Conservation (phyloP, 2,329 filamentous ascomycete species). For the Apiospora marii region DNA sequence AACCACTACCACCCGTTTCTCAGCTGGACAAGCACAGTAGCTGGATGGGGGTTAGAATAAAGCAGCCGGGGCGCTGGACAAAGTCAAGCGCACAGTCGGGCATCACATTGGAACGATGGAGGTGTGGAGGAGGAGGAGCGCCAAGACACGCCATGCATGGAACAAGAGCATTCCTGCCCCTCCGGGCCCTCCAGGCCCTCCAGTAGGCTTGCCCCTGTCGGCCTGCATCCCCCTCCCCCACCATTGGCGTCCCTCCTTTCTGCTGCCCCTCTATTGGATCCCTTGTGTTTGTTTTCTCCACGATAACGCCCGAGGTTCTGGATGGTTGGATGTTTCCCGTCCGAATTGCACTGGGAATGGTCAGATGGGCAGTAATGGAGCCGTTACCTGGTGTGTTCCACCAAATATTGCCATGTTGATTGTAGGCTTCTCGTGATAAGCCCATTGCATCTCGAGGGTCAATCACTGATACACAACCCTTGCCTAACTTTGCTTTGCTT, state of each 20-base stretch:
- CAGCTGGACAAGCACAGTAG: slow-evolving; percentile 15
- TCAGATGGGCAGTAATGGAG: slow-evolving; percentile 16
- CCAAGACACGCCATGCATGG: slow-evolving; percentile 20
- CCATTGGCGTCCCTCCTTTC: neutral
- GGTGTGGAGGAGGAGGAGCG: slow-evolving; percentile 2
- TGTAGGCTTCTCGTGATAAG: neutral
- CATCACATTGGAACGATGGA: slow-evolving; percentile 11
- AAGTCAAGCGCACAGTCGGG: slow-evolving; percentile 9
- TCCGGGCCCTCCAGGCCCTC: neutral
- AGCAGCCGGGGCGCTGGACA: neutral
- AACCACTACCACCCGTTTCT: neutral
- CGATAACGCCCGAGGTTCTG: slow-evolving; percentile 13
- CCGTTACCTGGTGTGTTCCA: neutral
- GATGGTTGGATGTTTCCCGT: slow-evolving; percentile 19
- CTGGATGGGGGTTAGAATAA: neutral
- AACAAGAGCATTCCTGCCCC: slow-evolving; percentile 11
- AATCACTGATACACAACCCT: neutral
- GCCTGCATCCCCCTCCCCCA: slow-evolving; percentile 2
- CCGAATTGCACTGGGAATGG: slow-evolving; percentile 3
- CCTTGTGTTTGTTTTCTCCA: slow-evolving; percentile 13
- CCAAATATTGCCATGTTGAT: slow-evolving; percentile 4
- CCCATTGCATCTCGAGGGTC: neutral
- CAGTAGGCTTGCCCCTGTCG: neutral
- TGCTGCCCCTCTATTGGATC: slow-evolving; percentile 19
- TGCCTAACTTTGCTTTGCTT: neutral